These are phyloP conservation scores for Artomyces pyxidatus DNA, from an alignment of 768 basidiomycete species.

Conservation along the genomic window DNA sequence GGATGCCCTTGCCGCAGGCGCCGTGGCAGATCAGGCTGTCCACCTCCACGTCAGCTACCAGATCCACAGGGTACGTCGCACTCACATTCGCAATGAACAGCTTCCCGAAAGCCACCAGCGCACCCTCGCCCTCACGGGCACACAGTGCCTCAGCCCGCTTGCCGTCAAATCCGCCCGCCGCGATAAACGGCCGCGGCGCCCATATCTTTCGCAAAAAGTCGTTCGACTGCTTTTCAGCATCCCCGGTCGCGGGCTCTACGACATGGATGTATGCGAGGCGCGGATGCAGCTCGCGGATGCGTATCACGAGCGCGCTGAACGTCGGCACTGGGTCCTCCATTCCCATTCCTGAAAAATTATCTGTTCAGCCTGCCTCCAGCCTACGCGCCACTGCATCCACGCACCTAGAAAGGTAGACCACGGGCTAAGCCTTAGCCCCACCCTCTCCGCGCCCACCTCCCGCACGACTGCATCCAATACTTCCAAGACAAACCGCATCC, in stretches of 20 bases:
- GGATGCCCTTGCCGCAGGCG: too few species aligned
- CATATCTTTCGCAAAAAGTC: background rate
- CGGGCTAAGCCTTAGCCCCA: slow-evolving; percentile 28
- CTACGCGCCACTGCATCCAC: background rate
- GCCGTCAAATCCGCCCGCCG: too few species aligned
- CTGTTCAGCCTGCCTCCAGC: slow-evolving; percentile 8
- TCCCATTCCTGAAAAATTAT: slow-evolving; percentile 29
- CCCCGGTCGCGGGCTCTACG: slow-evolving; percentile 18
- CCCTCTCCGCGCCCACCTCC: slow-evolving; percentile 28
- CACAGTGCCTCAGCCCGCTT: too few species aligned
- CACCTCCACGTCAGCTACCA: too few species aligned
- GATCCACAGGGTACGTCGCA: too few species aligned
- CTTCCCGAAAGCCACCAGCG: too few species aligned
- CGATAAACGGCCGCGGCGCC: too few species aligned
- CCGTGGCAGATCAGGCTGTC: too few species aligned
- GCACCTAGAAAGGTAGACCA: slow-evolving; percentile 8
- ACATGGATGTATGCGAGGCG: slow-evolving; percentile 32
- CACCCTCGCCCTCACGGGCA: too few species aligned
- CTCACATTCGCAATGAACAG: too few species aligned
- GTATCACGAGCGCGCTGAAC: slow-evolving; percentile 39
- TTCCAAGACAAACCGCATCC: slow-evolving; percentile 17
- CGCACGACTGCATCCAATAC: slow-evolving; percentile 26
- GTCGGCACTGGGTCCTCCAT: slow-evolving; percentile 49
- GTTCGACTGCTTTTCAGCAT: background rate
- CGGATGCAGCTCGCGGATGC: slow-evolving; percentile 30